A percentile compares a stretch with the other conserved stretches of the same genome.
Conservation (phyloP, 2,329 filamentous ascomycete genomes). For the Dichotomopilus funicola region DNA sequence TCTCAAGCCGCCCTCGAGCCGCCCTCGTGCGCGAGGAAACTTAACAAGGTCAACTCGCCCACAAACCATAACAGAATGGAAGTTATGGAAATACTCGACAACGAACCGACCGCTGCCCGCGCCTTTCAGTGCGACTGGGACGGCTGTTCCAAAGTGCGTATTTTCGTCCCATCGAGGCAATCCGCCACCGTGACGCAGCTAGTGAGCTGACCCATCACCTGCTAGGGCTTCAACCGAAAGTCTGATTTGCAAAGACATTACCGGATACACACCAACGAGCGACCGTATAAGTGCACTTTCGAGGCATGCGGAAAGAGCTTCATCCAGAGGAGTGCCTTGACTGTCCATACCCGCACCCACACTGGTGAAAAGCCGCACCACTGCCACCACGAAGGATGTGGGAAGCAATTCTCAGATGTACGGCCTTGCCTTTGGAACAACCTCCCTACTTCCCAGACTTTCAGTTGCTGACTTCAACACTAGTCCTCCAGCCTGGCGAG, state of each 20-base stretch:
- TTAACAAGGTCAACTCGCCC: conserved; percentile 18
- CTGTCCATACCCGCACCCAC: conserved; percentile 64
- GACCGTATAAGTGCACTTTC: conserved; percentile 56
- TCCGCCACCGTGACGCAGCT: neutral
- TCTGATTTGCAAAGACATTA: conserved; percentile 65
- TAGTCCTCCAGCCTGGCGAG: conserved; percentile 60
- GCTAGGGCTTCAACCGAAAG: conserved; percentile 64
- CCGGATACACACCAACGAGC: conserved; percentile 65
- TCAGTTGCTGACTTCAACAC: conserved; percentile 27
- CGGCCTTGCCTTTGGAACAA: conserved; percentile 25
- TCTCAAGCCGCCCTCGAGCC: conserved; percentile 14
- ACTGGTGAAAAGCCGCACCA: conserved; percentile 67
- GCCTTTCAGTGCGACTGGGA: conserved; percentile 61
- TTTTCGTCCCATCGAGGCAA: neutral
- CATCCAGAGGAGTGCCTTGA: conserved; percentile 63
- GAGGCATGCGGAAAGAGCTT: conserved; percentile 62
- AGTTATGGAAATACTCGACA: conserved; percentile 58
- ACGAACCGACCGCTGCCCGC: conserved; percentile 54
- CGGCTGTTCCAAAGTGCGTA: conserved; percentile 52
- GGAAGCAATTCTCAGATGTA: conserved; percentile 65
- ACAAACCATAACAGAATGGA: conserved; percentile 43
- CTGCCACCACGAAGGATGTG: conserved; percentile 59
- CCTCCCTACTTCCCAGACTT: neutral
- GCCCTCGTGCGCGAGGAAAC: conserved; percentile 16
- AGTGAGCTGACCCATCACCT: conserved; percentile 13